Conservation (phyloP, 2,329 filamentous ascomycete species). For the Salinomyces thailandicus region DNA sequence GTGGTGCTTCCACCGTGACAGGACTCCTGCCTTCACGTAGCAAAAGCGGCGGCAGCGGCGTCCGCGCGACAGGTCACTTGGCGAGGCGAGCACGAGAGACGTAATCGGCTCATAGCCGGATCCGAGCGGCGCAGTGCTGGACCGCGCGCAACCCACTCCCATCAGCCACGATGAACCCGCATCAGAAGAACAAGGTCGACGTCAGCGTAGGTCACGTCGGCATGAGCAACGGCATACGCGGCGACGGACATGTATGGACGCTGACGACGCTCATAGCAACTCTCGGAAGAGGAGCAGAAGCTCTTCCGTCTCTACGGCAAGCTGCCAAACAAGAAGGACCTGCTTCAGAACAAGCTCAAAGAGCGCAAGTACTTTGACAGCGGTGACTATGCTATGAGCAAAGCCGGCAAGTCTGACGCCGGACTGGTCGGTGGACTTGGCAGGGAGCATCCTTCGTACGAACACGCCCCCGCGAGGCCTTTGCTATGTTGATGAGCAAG, state of each 20-base stretch:
- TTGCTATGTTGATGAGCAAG: no score
- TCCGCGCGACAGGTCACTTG: no score
- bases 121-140: no score
- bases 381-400: slow-evolving; percentile 87
- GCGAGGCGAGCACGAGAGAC: no score
- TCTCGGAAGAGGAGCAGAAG: slow-evolving; percentile 89
- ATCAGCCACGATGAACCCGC: slow-evolving; percentile 66
- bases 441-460: slow-evolving; percentile 75
- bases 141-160: no score
- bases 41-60: no score
- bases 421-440: slow-evolving; percentile 80
- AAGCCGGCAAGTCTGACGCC: slow-evolving; percentile 90
- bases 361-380: slow-evolving; percentile 98
- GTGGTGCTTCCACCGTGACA: no score
- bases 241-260: not conserved
- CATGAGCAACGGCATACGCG: no score
- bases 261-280: slow-evolving; percentile 49
- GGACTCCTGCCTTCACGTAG: no score
- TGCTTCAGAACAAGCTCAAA: slow-evolving; percentile 97
- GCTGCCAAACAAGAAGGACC: slow-evolving; percentile 88
- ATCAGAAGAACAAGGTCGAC: slow-evolving; percentile 98
- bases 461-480: not conserved
- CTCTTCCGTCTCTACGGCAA: slow-evolving; percentile 97
- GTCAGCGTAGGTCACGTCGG: slow-evolving; percentile 63
- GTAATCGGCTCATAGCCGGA: no score